Evolutionary conservation across 2,329 filamentous ascomycete species (phyloP), one percentile per base, ranked within the genome.

Genomic region (Elsinoe batatas): DNA sequence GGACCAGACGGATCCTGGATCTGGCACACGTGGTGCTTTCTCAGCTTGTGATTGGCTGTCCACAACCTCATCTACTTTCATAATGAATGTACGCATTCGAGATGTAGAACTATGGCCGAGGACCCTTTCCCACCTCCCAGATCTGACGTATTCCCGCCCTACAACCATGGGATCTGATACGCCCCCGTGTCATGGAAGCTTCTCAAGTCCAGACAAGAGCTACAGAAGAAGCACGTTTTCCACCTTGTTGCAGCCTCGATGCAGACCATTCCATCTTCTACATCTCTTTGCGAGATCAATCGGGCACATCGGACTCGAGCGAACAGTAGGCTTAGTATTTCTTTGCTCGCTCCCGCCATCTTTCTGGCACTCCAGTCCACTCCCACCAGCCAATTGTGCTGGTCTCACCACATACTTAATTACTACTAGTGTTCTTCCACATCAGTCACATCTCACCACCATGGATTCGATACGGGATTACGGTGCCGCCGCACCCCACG

Each of bases 401-500:
- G 40, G 40, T 44, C 18, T 18, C 12, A 32, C 7, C n/a, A 30
- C 7, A 30, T 8, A 32, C 32, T 2, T 17, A 8, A 3, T 10
- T 17, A 10, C 5, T 12, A 5, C 15, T 32, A 7, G 26, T 30
- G 7, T 30, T 30, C 2, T 5, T 40, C 5, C n/a, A n/a, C 18
- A 22, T 43, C 8, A 12, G 8, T 26, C 6, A 18, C 10, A 33
- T 32, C 17, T 13, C 8, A 13, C 13, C 18, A 36, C 46, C 17
- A 65, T 68, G 60, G 58, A 58, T n/a, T 71, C 72, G 15, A 67
- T 76, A 58, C 69, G 73, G 51, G 72, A 76, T 64, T 76, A 75
- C 62, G 73, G 74, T 36, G 61, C 71, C 20, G 74, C 73, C 53
- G 74, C 72, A 15, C 74, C 74, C 55, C 74, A 76, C 61, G 74